Evolutionary conservation across 306 rosid genomes (phyloP), one percentile per base, ranked within the genome.

Genomic region (Acacia crassicarpa): DNA sequence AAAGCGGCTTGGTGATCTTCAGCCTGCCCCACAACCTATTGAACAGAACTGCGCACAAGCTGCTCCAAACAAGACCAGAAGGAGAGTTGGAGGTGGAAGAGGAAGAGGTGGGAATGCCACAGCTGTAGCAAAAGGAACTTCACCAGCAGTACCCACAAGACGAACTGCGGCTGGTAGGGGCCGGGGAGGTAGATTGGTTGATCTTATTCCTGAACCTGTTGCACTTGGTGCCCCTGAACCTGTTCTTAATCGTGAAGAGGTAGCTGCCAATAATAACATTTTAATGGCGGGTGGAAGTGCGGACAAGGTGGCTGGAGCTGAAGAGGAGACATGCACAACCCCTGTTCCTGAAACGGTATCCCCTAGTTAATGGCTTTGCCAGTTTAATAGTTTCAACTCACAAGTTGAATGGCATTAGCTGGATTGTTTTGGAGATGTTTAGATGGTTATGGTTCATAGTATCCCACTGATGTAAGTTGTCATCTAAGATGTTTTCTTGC

Each of bases 341-440:
- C 95, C 98, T 22, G 89, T 94, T 80, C 98, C 97, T 4, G 98
- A 94, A 78, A 88, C 92, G 98, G 98, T 94, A 94, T 78, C 38
- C 4, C 77, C 72, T 19, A 43, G 73, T 69, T 30, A 61, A 78
- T 58, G 72, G 35, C 17, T 30, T 76, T 73, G 38, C 68, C 3
- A 2, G 38, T 22, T 76, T 74, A 41, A 10, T 51, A 58, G 59
- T 38, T 51, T 74, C 51, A 54, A 40, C 74, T 72, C 33, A 69
- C 67, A 54, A 54, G 15, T 68, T 74, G 67, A 45, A 51, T 63
- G 72, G 63, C 53, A 6, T 73, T 59, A 46, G 72, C 76, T 80
- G 83, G 48, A 48, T 67, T 66, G 41, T 59, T 84, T 35, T 43
- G 25, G 35, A 82, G 35, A 13, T 62, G 48, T 40, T 56, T 33